These are phyloP conservation scores for Cladosporium sp. DNA, from an alignment of 2,329 filamentous ascomycete species.

Conservation along the genomic window DNA sequence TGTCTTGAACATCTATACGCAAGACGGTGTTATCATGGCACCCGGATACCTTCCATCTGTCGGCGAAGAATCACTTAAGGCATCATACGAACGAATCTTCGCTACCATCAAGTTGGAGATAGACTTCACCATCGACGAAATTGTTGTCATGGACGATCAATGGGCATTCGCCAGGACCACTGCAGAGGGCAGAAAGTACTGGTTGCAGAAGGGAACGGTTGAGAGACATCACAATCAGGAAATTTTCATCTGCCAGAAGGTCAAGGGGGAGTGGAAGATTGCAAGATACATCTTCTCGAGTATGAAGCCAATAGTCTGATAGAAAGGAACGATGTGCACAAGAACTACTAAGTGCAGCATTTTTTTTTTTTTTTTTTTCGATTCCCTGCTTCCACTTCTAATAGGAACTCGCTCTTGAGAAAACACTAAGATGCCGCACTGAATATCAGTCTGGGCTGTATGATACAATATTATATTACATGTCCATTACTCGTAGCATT, in stretches of 20 bases:
- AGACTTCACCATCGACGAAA: slow-evolving; percentile 16
- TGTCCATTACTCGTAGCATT: background rate
- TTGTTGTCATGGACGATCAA: slow-evolving; percentile 3
- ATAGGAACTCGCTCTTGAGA: too few relatives aligned
- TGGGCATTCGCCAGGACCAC: slow-evolving; percentile 18
- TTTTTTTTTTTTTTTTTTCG: too few relatives aligned
- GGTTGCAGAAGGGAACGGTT: slow-evolving; percentile 13
- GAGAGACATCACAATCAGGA: slow-evolving; percentile 16
- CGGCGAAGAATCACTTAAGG: slow-evolving; percentile 12
- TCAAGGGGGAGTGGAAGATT: slow-evolving; percentile 16
- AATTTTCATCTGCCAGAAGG: slow-evolving; percentile 16
- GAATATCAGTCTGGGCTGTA: too few relatives aligned
- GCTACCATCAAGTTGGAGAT: slow-evolving; percentile 14
- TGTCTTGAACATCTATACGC: slow-evolving; percentile 50
- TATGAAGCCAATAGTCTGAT: slow-evolving; percentile 12
- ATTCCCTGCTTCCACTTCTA: too few relatives aligned
- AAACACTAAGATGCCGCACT: too few relatives aligned
- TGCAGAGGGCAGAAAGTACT: slow-evolving; percentile 12
- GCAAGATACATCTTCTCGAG: slow-evolving; percentile 18
- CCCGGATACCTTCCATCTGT: slow-evolving; percentile 12
- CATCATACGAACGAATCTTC: slow-evolving; percentile 15
- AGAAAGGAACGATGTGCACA: too few relatives aligned
- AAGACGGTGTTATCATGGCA: slow-evolving; percentile 17
- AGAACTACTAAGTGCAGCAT: too few relatives aligned
- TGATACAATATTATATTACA: too few relatives aligned